These are phyloP conservation scores for Flammula alnicola DNA, from an alignment of 1,284 basidiomycete genomes.

Conservation along the genomic window DNA sequence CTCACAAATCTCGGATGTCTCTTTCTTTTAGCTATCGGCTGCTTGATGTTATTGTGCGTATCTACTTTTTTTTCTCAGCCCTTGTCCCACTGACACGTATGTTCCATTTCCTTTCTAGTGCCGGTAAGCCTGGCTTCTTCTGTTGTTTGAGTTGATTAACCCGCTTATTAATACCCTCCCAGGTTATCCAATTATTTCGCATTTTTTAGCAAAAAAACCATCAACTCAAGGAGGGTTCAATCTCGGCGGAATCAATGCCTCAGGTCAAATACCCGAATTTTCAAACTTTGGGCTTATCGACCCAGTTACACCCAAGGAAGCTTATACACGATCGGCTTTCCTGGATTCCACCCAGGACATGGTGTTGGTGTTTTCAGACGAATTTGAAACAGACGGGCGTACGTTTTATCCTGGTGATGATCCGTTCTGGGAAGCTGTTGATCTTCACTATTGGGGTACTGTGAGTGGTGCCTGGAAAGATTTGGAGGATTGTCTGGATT, in stretches of 20 bases:
- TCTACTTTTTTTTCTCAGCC: not conserved
- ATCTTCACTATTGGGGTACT: constrained; percentile 48
- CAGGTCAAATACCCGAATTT: constrained; percentile 61
- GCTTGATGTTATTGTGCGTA: constrained; percentile 57
- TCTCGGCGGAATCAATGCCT: constrained; percentile 75
- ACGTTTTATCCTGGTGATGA: constrained; percentile 72
- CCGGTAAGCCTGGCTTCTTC: constrained; percentile 23
- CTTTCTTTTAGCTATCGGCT: constrained; percentile 44
- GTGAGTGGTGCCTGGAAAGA: constrained; percentile 29
- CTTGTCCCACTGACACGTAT: not conserved
- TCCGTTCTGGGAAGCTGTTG: constrained; percentile 58
- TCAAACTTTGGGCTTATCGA: constrained; percentile 63
- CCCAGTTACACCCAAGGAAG: constrained; percentile 57
- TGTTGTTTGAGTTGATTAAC: not conserved
- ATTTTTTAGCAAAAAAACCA: constrained; percentile 28
- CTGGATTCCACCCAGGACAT: constrained; percentile 46
- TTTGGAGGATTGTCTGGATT: not conserved
- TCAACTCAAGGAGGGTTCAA: constrained; percentile 58
- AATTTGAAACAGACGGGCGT: constrained; percentile 72
- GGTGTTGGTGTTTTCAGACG: constrained; percentile 69
- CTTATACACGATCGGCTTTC: constrained; percentile 50
- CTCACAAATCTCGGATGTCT: constrained; percentile 67
- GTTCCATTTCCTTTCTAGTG: constrained; percentile 16
- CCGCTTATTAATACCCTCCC: constrained; percentile 1
- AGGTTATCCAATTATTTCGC: constrained; percentile 37